Base-by-base conservation (phyloP, 352 stramenopile genomes). In the Globisporangium apiculatum region DNA sequence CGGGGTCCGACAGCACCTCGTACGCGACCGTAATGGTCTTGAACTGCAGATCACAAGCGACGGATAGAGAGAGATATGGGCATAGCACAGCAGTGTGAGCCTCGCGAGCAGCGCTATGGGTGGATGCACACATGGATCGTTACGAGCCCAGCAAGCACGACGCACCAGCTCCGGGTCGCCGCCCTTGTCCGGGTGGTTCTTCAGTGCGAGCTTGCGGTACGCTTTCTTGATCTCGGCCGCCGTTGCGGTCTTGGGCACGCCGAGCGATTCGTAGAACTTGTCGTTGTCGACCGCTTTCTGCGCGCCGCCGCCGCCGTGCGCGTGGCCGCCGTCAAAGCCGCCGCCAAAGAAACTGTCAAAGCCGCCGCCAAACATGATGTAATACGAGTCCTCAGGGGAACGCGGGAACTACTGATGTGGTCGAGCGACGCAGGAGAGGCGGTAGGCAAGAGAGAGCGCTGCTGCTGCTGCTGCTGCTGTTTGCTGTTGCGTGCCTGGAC, bases 171-270 rank as follows among this genome's bases (percentile, higher is more conserved):
- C 97, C 47, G 96, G 89, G 76, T 99, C 97, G 61, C 97, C 97
- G 53, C 97, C 97, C 76, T 99, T 99, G 71, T 99, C 97, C 31
- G 97, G 97, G 76, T 99, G 97, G 72, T 98, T 97, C 73, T 94
- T 96, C 15, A 95, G 72, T 51, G 86, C 86, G 31, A 96, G 66
- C 67, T 96, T 96, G 57, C 87, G 81, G 70, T 95, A 96, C 7
- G 87, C 86, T 62, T 95, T 95, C 75, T 96, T 96, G 66, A 96
- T 91, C 65, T 96, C 87, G 7, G 76, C 83, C 7, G 71, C 73
- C 50, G 75, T 87, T 18, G 86, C 85, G 42, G 76, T 88, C 79
- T 96, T 96, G 31, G 79, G 40, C 38, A 97, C 82, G 57, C 88
- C 87, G 37, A 97, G 75, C 53, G 76, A 74, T 68, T 95, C 84